These are phyloP conservation scores for Aspergillus hiratsukae DNA, from an alignment of 2,329 filamentous ascomycete genomes.

Conservation along the genomic window DNA sequence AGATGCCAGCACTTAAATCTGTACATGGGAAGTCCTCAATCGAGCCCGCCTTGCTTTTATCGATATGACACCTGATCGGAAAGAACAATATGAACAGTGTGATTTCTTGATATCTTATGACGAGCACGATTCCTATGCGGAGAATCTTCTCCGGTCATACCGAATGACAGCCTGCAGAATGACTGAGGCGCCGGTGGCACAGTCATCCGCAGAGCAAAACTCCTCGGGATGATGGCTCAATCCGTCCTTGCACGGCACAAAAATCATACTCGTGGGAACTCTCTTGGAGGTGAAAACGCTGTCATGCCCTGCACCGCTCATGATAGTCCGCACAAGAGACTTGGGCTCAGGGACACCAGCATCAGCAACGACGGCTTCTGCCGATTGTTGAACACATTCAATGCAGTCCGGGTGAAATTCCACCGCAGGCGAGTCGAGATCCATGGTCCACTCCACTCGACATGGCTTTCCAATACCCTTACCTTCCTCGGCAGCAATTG, in stretches of 20 bases:
- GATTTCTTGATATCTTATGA: neutral
- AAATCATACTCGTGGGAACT: constrained; percentile 63
- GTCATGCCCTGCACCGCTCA: constrained; percentile 62
- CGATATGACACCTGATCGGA: neutral
- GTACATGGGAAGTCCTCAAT: neutral
- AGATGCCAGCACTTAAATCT: neutral
- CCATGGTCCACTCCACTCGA: constrained; percentile 55
- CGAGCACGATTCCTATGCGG: constrained; percentile 3
- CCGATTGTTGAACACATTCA: constrained; percentile 57
- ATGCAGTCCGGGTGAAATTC: constrained; percentile 67
- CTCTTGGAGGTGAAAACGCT: constrained; percentile 57
- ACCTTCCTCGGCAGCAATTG: constrained; percentile 55
- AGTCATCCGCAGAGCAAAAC: constrained; percentile 58
- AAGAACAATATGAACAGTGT: neutral
- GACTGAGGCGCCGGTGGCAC: constrained; percentile 49
- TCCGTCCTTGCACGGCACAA: constrained; percentile 60
- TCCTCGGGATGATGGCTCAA: constrained; percentile 62
- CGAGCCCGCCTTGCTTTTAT: neutral
- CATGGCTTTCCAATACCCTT: constrained; percentile 50
- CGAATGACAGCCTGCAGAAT: constrained; percentile 33
- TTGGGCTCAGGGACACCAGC: constrained; percentile 34
- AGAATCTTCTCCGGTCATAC: constrained; percentile 41
- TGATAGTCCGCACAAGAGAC: constrained; percentile 50
- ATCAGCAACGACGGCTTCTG: constrained; percentile 54
- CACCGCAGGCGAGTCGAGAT: constrained; percentile 58